Base-by-base conservation (phyloP, 345 rosid species). In the Citrus trifoliata region DNA sequence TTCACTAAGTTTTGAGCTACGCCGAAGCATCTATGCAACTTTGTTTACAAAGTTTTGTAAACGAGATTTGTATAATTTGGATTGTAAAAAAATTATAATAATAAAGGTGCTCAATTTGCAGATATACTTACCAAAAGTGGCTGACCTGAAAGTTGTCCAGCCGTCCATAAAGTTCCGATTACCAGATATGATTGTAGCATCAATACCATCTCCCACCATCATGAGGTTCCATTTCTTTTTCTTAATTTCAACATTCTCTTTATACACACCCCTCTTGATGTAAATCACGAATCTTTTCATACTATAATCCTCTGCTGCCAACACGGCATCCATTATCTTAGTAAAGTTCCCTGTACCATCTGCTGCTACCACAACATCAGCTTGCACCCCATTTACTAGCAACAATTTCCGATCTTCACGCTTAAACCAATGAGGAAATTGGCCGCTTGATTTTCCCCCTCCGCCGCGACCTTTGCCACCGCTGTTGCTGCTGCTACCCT, bases 111-210 rank as follows among this genome's bases (percentile, higher is more conserved):
- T 24, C 27, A 32, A 22, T 32, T 53, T 37, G 18, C 40, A 74
- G 69, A 61, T 16, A 27, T 66, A 63, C 86, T 73, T n/a, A 95
- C 98, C 98, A 21, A 95, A 90, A 21, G 97, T 95, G 60, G 98
- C 98, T 7, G 97, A 87, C 72, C 97, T 84, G 80, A 92, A 95
- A 10, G 98, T 95, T 35, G 98, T 93, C 98, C 98, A 95, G 0
- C 98, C 97, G 30, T 91, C 97, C 9, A 70, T 40, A 19, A 75
- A 89, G 69, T 69, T 95, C 74, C 98, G 83, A 51, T 80, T 86
- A 70, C 93, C 92, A 12, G 97, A 84, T 19, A 95, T 88, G 25
- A 93, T 81, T 0, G 98, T 92, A 25, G 72, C 86, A 38, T 86
- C 81, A 33, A 87, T 87, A 12, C 98, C 98, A 13, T 92, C 98